Evolutionary conservation across 108 stramenopile species (phyloP), one percentile per base, ranked within the genome.

Genomic region (Cafeteria roenbergensis): DNA sequence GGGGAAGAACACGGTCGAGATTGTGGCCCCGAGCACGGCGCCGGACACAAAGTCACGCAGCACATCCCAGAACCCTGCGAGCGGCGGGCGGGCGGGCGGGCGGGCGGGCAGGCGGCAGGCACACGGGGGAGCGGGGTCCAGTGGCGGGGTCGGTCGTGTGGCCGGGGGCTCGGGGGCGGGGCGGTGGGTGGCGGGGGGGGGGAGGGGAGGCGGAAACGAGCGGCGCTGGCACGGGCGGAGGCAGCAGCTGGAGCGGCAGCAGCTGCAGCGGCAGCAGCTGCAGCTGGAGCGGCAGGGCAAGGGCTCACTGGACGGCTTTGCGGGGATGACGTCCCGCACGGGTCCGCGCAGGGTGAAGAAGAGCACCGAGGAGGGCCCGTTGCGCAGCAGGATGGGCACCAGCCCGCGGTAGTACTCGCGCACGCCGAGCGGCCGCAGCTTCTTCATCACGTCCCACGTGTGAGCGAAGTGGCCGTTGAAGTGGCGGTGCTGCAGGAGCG

Each of bases 271-370:
- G n/a, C n/a, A n/a, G n/a, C n/a, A n/a, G n/a, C n/a, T n/a, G n/a
- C n/a, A n/a, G n/a, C n/a, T n/a, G n/a, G n/a, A n/a, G n/a, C n/a
- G n/a, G n/a, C n/a, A n/a, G n/a, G n/a, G n/a, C n/a, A n/a, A n/a
- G n/a, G n/a, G n/a, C n/a, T n/a, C n/a, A n/a, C n/a, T n/a, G n/a
- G n/a, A n/a, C n/a, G n/a, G n/a, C n/a, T n/a, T n/a, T 8, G 30
- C 22, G 30, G 59, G 59, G 17, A 61, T 9, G 22, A 61, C 22
- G 37, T 61, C 59, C 22, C 59, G 59, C 34, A 61, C 21, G 21
- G 59, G 59, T 22, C 30, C 37, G 20, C 59, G 59, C 29, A 61
- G n/a, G 37, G 30, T 61, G n/a, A 61, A 61, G 59, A 32, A 61
- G 3, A 61, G 22, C 24, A 22, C 59, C 2, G 9, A 29, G 37